These are phyloP conservation scores for Tuber melanosporum DNA, from an alignment of 495 filamentous ascomycete genomes.

Conservation along the genomic window DNA sequence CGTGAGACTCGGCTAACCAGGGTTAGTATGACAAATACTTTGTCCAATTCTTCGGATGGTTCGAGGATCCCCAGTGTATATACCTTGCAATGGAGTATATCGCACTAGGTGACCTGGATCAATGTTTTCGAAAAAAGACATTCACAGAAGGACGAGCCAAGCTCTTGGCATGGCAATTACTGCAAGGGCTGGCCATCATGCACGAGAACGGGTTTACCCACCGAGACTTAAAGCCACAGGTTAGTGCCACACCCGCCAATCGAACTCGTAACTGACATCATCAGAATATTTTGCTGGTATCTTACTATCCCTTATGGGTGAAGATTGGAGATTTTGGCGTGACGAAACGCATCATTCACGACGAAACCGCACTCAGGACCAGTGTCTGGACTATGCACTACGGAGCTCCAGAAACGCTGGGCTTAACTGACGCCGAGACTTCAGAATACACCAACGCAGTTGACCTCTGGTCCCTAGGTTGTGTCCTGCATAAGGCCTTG, in stretches of 20 bases:
- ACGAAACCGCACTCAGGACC: background rate
- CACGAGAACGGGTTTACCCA: background rate
- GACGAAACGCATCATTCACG: background rate
- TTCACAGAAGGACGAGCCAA: background rate
- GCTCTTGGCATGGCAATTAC: background rate
- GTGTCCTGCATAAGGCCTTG: background rate
- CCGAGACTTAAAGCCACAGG: background rate
- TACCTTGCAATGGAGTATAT: slow-evolving; percentile 19
- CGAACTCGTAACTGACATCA: background rate
- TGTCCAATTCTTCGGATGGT: slow-evolving; percentile 19
- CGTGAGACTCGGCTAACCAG: background rate
- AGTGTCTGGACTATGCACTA: background rate
- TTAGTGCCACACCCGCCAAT: background rate
- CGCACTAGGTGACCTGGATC: background rate
- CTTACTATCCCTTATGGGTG: background rate
- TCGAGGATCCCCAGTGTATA: slow-evolving; percentile 2
- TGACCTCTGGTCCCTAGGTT: background rate
- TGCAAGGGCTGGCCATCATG: background rate
- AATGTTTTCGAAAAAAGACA: background rate
- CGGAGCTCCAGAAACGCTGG: background rate
- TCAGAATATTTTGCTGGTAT: background rate
- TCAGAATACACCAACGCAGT: background rate
- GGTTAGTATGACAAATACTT: slow-evolving; percentile 7
- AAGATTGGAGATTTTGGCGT: background rate
- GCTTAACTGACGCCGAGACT: background rate